phyloP scores from a whole-genome alignment of 192 early-diverging fungal species.

The Coemansia sp. region DNA sequence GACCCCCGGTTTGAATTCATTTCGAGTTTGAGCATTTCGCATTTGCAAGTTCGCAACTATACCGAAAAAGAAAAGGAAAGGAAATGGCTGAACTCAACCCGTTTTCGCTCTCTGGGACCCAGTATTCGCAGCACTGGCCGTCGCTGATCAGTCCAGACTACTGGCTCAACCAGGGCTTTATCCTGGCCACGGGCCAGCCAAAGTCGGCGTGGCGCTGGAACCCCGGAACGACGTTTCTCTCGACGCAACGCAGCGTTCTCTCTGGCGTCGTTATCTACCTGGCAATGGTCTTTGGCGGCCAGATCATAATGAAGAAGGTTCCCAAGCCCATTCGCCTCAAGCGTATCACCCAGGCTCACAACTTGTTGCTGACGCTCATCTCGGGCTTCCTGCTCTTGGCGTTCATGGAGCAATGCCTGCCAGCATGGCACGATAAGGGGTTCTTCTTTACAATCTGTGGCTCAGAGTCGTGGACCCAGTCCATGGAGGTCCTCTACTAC shows the following conservation, averaged over 20 bases:
- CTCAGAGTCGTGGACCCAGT: slow-evolving; percentile 73
- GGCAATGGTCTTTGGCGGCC: slow-evolving; percentile 81
- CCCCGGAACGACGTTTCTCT: slow-evolving; percentile 52
- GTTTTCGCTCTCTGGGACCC: slow-evolving; percentile 55
- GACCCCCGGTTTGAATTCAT: not conserved
- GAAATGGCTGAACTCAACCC: slow-evolving; percentile 49
- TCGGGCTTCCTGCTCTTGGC: slow-evolving; percentile 75
- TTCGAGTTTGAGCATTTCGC: slow-evolving; percentile 3
- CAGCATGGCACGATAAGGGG: slow-evolving; percentile 70
- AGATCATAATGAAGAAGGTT: slow-evolving; percentile 66
- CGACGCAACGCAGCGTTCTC: slow-evolving; percentile 55
- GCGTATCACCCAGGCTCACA: slow-evolving; percentile 79
- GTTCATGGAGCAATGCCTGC: slow-evolving; percentile 80
- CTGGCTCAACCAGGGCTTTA: slow-evolving; percentile 57
- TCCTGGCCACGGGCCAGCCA: slow-evolving; percentile 49
- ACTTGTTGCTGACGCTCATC: slow-evolving; percentile 73
- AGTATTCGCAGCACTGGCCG: slow-evolving; percentile 58
- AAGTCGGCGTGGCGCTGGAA: slow-evolving; percentile 58
- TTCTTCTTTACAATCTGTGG: slow-evolving; percentile 76
- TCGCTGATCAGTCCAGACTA: slow-evolving; percentile 58
- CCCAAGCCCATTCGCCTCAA: slow-evolving; percentile 59
- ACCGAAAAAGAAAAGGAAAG: not conserved
- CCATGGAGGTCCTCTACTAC: slow-evolving; percentile 84
- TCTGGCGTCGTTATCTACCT: slow-evolving; percentile 66
- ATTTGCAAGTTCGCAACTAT: not conserved